These are phyloP conservation scores for Moelleriella libera DNA, from an alignment of 2,329 filamentous ascomycete genomes.

Conservation along the genomic window DNA sequence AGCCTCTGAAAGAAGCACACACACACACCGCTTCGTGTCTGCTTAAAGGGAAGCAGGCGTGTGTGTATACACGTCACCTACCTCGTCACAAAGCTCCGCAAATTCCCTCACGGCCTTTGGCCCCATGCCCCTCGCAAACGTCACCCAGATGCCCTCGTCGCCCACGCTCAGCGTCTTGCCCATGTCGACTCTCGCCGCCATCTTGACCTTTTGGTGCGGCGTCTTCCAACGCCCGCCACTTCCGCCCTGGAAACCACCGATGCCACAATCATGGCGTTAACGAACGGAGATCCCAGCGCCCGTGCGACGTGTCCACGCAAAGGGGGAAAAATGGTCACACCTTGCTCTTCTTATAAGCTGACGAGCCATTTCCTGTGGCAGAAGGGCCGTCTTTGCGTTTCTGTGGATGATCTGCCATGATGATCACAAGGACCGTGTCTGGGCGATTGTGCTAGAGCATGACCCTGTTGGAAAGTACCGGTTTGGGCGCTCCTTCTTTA, in stretches of 20 bases:
- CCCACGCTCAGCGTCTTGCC: constrained; percentile 45
- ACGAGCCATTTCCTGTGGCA: constrained; percentile 9
- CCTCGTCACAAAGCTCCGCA: constrained; percentile 50
- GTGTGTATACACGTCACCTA: constrained; percentile 14
- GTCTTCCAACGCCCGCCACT: constrained; percentile 47
- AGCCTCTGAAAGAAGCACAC: background rate
- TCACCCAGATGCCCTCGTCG: constrained; percentile 65
- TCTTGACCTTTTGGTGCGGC: constrained; percentile 39
- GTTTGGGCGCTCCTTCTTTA: too few relatives aligned
- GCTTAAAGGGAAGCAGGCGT: too few relatives aligned
- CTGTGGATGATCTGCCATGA: constrained; percentile 16
- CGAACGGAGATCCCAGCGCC: too few relatives aligned
- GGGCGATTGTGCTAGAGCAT: background rate
- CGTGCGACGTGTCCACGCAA: too few relatives aligned
- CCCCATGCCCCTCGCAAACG: constrained; percentile 60
- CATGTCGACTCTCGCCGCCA: constrained; percentile 23
- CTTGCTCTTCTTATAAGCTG: constrained; percentile 25
- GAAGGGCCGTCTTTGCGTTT: constrained; percentile 21
- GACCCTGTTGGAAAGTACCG: background rate
- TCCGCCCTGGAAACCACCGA: constrained; percentile 24
- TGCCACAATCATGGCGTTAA: background rate
- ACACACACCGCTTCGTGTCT: too few relatives aligned
- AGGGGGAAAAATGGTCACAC: constrained; percentile 8
- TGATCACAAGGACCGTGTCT: background rate
- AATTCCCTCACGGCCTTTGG: constrained; percentile 56